A percentile compares a stretch with the other conserved stretches of the same genome.
phyloP scores from a whole-genome alignment of 371 early-diverging fungal genomes.

The Actinomortierella wolfii region DNA sequence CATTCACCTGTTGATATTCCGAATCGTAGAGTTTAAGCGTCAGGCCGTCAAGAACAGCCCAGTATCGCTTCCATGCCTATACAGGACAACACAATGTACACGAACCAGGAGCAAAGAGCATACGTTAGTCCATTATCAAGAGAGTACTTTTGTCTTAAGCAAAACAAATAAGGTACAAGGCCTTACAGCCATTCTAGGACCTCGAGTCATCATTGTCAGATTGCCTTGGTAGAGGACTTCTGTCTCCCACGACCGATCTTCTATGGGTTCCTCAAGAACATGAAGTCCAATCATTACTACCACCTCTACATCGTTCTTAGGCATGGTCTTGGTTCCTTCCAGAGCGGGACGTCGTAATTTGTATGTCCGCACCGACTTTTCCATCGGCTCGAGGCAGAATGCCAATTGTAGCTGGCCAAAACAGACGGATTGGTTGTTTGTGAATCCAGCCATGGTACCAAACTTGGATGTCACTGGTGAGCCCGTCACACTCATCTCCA shows the following conservation, averaged over 20 bases:
- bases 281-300: conserved; percentile 36
- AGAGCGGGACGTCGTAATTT: conserved; percentile 9
- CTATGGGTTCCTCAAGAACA: conserved; percentile 29
- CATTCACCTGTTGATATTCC: conserved; percentile 27
- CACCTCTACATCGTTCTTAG: conserved; percentile 30
- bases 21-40: conserved; percentile 41
- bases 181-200: conserved; percentile 29
- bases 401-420: conserved; percentile 24
- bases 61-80: conserved; percentile 38
- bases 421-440: conserved; percentile 15
- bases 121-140: no score
- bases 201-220: conserved; percentile 38
- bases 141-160: no score
- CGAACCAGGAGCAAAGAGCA: no score
- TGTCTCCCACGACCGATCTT: conserved; percentile 36
- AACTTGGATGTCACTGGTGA: conserved; percentile 30
- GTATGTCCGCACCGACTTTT: conserved; percentile 20
- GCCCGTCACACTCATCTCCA: conserved; percentile 27
- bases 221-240: conserved; percentile 25
- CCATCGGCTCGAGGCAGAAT: conserved; percentile 21
- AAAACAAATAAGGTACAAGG: background rate
- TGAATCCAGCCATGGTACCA: conserved; percentile 42
- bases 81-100: background rate
- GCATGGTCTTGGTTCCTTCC: conserved; percentile 6
- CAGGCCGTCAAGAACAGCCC: conserved; percentile 31